Conservation (phyloP, 805 yeast genomes). For the Kluyveromyces starmeri region DNA sequence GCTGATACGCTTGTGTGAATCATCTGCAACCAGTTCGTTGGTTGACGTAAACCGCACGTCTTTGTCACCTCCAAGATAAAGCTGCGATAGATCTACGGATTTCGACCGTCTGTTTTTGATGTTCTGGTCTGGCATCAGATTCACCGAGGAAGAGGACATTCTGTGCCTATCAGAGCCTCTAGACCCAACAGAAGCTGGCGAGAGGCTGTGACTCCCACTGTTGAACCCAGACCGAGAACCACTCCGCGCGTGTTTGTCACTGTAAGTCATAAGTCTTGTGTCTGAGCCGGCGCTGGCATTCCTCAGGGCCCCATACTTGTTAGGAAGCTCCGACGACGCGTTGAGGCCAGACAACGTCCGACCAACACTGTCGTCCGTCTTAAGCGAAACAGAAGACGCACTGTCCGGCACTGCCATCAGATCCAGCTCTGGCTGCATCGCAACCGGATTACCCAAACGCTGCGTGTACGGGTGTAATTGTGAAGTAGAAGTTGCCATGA, state of each 20-base stretch:
- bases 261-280: too few relatives aligned
- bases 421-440: background rate
- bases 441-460: background rate
- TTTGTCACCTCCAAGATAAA: conserved; percentile 29
- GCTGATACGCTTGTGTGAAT: conserved; percentile 42
- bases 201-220: too few relatives aligned
- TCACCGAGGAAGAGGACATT: background rate
- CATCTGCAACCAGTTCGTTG: conserved; percentile 38
- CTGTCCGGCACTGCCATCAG: background rate
- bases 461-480: conserved; percentile 2
- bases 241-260: too few relatives aligned
- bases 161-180: background rate
- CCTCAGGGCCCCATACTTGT: too few relatives aligned
- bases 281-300: too few relatives aligned
- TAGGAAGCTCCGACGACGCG: too few relatives aligned
- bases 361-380: background rate
- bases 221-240: too few relatives aligned
- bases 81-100: conserved; percentile 36
- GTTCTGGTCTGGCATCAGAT: background rate
- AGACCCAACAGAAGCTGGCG: background rate
- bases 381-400: background rate
- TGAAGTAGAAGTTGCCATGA: conserved; percentile 4
- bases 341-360: background rate
- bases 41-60: conserved; percentile 32
- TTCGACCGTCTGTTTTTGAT: conserved; percentile 24